Percentiles rank a stretch among this genome's conserved stretches.
These are phyloP conservation scores for Misopates orontium DNA, from an alignment of 257 asterid species.

Conservation along the genomic window DNA sequence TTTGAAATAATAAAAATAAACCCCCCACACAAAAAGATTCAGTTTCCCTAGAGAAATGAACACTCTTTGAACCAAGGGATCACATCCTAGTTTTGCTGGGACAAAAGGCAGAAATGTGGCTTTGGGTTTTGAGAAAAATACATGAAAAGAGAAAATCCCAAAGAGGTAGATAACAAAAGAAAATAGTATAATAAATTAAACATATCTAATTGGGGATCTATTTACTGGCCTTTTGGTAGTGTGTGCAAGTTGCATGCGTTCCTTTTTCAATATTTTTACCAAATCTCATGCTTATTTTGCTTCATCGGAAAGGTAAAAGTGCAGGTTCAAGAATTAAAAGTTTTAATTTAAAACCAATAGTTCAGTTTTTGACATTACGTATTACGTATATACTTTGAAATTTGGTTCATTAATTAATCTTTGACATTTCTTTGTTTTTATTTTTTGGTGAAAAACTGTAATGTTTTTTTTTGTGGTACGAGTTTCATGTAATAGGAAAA, in stretches of 20 bases:
- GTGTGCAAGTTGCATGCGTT: conserved; percentile 21
- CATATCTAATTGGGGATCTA: conserved; percentile 7
- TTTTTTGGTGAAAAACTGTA: no score
- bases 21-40: not conserved
- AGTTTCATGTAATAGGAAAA: no score
- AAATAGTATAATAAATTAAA: not conserved
- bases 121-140: conserved; percentile 19
- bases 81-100: conserved; percentile 19
- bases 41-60: conserved; percentile 33
- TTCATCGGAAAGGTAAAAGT: not conserved
- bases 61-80: conserved; percentile 37
- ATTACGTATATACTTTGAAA: no score
- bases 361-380: conserved; percentile 12
- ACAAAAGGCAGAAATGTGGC: conserved; percentile 2
- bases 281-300: conserved; percentile 1
- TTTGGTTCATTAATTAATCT: not conserved
- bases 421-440: not conserved
- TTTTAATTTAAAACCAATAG: not conserved
- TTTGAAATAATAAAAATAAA: not conserved
- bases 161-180: conserved; percentile 20
- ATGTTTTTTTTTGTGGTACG: no score
- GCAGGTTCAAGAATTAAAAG: no score
- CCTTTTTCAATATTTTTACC: not conserved
- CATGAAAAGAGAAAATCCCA: conserved; percentile 27
- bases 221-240: not conserved